Percentiles rank a stretch among this genome's conserved stretches.
phyloP scores from a whole-genome alignment of 2,329 filamentous ascomycete species.

The Ambrosiella cleistominuta region DNA sequence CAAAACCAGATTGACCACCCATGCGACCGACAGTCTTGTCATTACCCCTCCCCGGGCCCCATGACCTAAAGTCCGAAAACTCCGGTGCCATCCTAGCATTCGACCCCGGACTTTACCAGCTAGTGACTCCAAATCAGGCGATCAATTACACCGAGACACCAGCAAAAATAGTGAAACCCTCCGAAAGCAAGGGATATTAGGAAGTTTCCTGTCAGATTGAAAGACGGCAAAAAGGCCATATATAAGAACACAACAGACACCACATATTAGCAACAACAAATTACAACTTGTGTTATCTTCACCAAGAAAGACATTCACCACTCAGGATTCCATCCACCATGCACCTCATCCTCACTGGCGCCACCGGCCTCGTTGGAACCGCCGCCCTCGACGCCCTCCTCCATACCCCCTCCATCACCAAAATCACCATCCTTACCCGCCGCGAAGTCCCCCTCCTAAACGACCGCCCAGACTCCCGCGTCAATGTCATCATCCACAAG shows the following conservation, averaged over 20 bases:
- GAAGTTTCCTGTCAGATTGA: too few relatives aligned
- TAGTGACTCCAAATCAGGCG: background rate
- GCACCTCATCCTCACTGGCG: conserved; percentile 52
- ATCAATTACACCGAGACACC: background rate
- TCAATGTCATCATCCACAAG: conserved; percentile 48
- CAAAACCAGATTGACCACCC: too few relatives aligned
- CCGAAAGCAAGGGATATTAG: too few relatives aligned
- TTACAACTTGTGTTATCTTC: background rate
- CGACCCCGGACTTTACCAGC: background rate
- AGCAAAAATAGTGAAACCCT: too few relatives aligned
- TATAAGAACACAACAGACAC: background rate
- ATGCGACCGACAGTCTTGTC: too few relatives aligned
- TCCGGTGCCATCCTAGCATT: background rate
- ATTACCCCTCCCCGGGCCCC: background rate
- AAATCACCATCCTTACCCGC: conserved; percentile 51
- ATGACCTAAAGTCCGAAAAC: background rate
- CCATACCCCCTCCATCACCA: conserved; percentile 33
- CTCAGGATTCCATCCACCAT: conserved; percentile 20
- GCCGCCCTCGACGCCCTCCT: conserved; percentile 45
- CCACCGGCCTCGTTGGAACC: conserved; percentile 48
- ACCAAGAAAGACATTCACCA: background rate
- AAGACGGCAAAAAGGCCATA: too few relatives aligned
- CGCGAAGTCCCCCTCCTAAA: conserved; percentile 46
- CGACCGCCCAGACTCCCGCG: conserved; percentile 30
- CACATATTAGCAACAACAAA: background rate